phyloP scores from a whole-genome alignment of 2,329 filamentous ascomycete genomes.

The Aspergillus aculeatinus region DNA sequence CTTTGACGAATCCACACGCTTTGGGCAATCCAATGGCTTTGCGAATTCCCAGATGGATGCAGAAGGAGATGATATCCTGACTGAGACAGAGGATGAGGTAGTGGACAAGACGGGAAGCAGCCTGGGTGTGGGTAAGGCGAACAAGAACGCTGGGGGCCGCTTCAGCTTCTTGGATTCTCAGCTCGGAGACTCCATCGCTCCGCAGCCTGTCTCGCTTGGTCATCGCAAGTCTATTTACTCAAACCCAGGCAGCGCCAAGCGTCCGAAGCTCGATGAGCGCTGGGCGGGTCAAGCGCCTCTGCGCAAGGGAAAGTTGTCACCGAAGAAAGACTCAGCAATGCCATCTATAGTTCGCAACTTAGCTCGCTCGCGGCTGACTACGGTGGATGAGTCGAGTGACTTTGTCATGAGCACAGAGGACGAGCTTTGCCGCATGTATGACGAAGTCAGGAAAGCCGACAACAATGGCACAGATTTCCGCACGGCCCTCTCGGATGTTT shows the following conservation, averaged over 20 bases:
- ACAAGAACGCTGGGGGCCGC: constrained; percentile 17
- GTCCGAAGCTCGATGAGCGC: constrained; percentile 42
- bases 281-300: constrained; percentile 37
- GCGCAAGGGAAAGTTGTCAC: constrained; percentile 35
- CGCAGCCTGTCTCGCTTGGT: constrained; percentile 16
- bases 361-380: constrained; percentile 57
- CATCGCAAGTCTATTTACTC: constrained; percentile 43
- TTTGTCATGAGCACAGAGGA: constrained; percentile 75
- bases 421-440: constrained; percentile 64
- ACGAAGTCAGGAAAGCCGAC: constrained; percentile 37
- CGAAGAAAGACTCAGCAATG: constrained; percentile 61
- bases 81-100: constrained; percentile 40
- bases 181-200: constrained; percentile 26
- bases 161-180: constrained; percentile 35
- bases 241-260: constrained; percentile 43
- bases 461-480: constrained; percentile 33
- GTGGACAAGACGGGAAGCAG: constrained; percentile 38
- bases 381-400: constrained; percentile 66
- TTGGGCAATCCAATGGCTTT: constrained; percentile 26
- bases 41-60: constrained; percentile 28
- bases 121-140: constrained; percentile 27
- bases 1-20: constrained; percentile 28
- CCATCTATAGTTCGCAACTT: constrained; percentile 70
- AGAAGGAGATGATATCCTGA: constrained; percentile 40
- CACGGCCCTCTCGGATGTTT: constrained; percentile 33